These are phyloP conservation scores for Hevea brasiliensis DNA, from an alignment of 345 rosid genomes.

Conservation along the genomic window DNA sequence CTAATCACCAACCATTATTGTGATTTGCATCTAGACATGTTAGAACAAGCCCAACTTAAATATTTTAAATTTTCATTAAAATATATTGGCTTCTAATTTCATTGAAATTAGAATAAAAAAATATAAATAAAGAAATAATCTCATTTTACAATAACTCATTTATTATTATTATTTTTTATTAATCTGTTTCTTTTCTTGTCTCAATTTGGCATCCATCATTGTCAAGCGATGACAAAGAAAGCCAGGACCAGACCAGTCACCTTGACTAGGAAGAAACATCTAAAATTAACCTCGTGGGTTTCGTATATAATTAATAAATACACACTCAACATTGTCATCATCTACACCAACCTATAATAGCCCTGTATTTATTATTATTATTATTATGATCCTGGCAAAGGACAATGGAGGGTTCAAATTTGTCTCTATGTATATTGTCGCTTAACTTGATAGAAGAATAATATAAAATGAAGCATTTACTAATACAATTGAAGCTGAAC, in stretches of 20 bases:
- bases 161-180: no score
- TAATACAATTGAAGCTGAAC: neutral
- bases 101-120: no score
- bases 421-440: conserved; percentile 14
- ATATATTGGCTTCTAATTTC: no score
- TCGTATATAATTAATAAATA: neutral
- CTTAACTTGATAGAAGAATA: neutral
- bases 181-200: no score
- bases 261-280: neutral
- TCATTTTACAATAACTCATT: no score
- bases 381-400: conserved; percentile 3
- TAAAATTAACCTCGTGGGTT: conserved; percentile 11
- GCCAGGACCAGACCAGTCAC: neutral
- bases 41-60: no score
- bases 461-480: neutral
- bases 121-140: no score
- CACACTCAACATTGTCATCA: neutral
- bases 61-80: no score
- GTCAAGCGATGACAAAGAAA: no score
- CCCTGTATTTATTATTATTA: neutral
- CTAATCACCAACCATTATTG: no score
- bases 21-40: no score
- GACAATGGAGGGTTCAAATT: conserved; percentile 35
- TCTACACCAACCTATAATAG: neutral
- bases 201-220: no score